Evolutionary conservation across 306 rosid species (phyloP).

Genomic region (Fragaria ananassa): DNA sequence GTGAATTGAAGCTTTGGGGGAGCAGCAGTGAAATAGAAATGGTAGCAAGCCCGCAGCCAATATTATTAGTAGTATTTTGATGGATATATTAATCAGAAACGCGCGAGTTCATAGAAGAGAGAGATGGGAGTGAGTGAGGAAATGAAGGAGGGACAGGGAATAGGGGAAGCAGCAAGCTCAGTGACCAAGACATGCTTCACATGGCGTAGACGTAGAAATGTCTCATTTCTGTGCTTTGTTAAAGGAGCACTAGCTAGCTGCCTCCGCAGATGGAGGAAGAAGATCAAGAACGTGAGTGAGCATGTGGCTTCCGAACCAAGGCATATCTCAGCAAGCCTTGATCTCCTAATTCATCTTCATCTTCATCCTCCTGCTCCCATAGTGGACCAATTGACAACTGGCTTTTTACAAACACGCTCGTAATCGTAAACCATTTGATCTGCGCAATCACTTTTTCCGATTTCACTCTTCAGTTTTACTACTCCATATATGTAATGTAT

Average conservation of each 20-base stretch:
- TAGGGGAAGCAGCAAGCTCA: conserved; percentile 69
- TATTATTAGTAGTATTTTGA: not conserved
- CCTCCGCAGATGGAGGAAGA: not conserved
- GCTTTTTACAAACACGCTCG: not conserved
- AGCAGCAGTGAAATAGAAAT: not conserved
- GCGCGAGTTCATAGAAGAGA: not conserved
- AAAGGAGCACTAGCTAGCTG: not conserved
- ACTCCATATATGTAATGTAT: not conserved
- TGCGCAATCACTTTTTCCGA: not conserved
- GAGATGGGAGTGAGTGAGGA: not conserved
- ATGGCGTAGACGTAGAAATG: conserved; percentile 53
- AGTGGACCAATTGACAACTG: not conserved
- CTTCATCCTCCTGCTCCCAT: not conserved
- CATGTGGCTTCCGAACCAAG: conserved; percentile 10
- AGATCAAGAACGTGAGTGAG: not conserved
- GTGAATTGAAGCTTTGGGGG: conserved; percentile 39
- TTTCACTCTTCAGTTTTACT: not conserved
- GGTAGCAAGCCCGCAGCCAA: not conserved
- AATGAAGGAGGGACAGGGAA: conserved; percentile 12
- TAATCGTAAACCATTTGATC: not conserved
- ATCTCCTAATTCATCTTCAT: no score
- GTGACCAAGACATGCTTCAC: conserved; percentile 73
- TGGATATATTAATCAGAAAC: no score
- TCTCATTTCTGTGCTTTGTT: conserved; percentile 38
- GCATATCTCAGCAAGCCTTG: not conserved